phyloP scores from a whole-genome alignment of 257 asterid species.

The Lavandula angustifolia region DNA sequence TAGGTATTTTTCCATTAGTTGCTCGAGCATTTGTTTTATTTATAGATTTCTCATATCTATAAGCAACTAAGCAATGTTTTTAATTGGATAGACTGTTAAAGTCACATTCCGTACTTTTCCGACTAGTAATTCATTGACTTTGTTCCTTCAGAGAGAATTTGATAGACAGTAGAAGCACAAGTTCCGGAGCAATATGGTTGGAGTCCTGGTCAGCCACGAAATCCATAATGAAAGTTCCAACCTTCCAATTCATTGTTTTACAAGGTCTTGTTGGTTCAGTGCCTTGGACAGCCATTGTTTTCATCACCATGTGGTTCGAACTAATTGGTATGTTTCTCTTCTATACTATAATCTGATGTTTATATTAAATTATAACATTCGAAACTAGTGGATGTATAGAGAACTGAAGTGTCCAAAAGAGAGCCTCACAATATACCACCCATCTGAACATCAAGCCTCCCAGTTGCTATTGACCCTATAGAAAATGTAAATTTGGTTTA shows the following conservation, averaged over 20 bases:
- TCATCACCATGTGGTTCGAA: constrained; percentile 92
- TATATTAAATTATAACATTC: not conserved
- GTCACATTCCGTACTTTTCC: not conserved
- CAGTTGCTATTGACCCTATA: not conserved
- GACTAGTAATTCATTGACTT: constrained; percentile 8
- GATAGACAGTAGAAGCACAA: constrained; percentile 45
- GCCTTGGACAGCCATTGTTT: constrained; percentile 95
- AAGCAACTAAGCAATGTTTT: not conserved
- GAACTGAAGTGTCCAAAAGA: not conserved
- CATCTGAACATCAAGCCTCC: not conserved
- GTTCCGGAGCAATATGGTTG: constrained; percentile 60
- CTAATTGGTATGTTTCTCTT: constrained; percentile 63
- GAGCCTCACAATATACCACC: not conserved
- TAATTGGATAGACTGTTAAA: not conserved
- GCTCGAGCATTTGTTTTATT: not conserved
- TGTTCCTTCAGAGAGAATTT: constrained; percentile 60
- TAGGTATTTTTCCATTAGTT: constrained; percentile 45
- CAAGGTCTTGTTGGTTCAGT: constrained; percentile 93
- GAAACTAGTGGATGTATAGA: not conserved
- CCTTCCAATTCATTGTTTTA: constrained; percentile 89
- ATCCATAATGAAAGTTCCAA: constrained; percentile 72
- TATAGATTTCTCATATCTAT: not conserved
- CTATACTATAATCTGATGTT: not conserved
- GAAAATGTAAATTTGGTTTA: not conserved
- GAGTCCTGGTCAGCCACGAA: constrained; percentile 92